Conservation (phyloP, 2,329 filamentous ascomycete species). For the Decorospora gaudefroyi region DNA sequence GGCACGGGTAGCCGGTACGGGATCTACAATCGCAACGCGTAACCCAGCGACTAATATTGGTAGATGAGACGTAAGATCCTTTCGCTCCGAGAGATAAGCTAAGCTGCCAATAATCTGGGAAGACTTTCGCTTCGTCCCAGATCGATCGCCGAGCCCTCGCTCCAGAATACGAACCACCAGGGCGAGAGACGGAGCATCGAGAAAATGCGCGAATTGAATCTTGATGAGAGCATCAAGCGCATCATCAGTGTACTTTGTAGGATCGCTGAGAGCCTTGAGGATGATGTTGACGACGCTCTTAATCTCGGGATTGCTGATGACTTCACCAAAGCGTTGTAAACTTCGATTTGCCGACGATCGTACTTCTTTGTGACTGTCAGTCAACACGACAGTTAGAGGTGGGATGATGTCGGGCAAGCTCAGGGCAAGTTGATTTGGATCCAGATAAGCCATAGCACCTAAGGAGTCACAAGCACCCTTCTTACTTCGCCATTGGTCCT, state of each 20-base stretch:
- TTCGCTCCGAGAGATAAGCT: slow-evolving; percentile 94
- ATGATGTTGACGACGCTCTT: slow-evolving; percentile 89
- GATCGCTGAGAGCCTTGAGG: slow-evolving; percentile 94
- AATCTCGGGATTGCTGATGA: slow-evolving; percentile 97
- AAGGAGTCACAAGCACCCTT: slow-evolving; percentile 96
- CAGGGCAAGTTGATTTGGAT: slow-evolving; percentile 88
- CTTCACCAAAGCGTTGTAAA: slow-evolving; percentile 96
- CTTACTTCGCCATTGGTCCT: slow-evolving; percentile 97
- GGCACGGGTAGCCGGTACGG: slow-evolving; percentile 92
- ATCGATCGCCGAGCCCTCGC: slow-evolving; percentile 86
- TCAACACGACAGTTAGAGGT: slow-evolving; percentile 88
- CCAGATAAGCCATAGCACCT: slow-evolving; percentile 97
- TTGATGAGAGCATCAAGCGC: slow-evolving; percentile 94
- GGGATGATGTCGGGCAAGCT: slow-evolving; percentile 97
- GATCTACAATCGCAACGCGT: slow-evolving; percentile 87
- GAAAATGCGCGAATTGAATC: slow-evolving; percentile 96
- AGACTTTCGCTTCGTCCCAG: slow-evolving; percentile 93
- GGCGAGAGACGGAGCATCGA: slow-evolving; percentile 95
- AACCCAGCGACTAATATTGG: slow-evolving; percentile 91
- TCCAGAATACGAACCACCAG: slow-evolving; percentile 94
- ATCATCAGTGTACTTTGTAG: slow-evolving; percentile 95
- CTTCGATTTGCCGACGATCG: slow-evolving; percentile 89
- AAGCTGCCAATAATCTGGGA: slow-evolving; percentile 97
- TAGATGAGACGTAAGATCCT: slow-evolving; percentile 87
- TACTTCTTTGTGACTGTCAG: slow-evolving; percentile 98